phyloP scores from a whole-genome alignment of 768 basidiomycete species.

The Lactarius hengduanensis region DNA sequence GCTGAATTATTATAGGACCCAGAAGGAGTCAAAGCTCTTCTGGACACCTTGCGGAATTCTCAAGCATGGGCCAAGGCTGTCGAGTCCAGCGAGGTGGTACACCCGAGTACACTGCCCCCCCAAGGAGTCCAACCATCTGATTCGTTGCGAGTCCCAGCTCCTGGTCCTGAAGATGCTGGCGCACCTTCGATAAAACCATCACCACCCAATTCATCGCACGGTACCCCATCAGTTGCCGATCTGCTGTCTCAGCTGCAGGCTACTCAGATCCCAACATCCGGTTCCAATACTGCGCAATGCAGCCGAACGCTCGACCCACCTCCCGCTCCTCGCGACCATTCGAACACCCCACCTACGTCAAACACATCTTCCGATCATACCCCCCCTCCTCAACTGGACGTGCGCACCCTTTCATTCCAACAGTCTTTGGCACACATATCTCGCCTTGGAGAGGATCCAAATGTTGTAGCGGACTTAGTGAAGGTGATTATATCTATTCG shows the following conservation, averaged over 20 bases:
- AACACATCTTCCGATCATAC: not conserved
- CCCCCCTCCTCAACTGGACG: slow-evolving; percentile 35
- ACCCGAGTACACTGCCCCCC: slow-evolving; percentile 14
- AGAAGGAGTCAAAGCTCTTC: slow-evolving; percentile 54
- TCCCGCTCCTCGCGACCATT: not conserved
- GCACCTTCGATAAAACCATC: slow-evolving; percentile 10
- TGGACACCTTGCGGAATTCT: slow-evolving; percentile 66
- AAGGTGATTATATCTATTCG: slow-evolving; percentile 42
- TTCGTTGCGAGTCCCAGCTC: slow-evolving; percentile 9
- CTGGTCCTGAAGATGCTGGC: not conserved
- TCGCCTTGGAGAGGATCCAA: slow-evolving; percentile 52
- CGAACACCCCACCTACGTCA: slow-evolving; percentile 1
- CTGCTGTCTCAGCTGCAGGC: slow-evolving; percentile 26
- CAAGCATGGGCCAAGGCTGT: slow-evolving; percentile 63
- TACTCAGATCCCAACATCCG: slow-evolving; percentile 8
- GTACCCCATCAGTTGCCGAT: slow-evolving; percentile 28
- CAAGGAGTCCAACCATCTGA: slow-evolving; percentile 13
- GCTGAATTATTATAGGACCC: slow-evolving; percentile 24
- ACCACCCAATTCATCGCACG: slow-evolving; percentile 14
- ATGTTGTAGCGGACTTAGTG: slow-evolving; percentile 48
- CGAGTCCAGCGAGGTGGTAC: slow-evolving; percentile 21
- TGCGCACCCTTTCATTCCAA: slow-evolving; percentile 57
- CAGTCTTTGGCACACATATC: slow-evolving; percentile 69
- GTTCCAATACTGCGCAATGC: not conserved
- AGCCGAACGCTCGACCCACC: not conserved